Evolutionary conservation across 441 rosid species (phyloP).

Genomic region (Croton setiger): DNA sequence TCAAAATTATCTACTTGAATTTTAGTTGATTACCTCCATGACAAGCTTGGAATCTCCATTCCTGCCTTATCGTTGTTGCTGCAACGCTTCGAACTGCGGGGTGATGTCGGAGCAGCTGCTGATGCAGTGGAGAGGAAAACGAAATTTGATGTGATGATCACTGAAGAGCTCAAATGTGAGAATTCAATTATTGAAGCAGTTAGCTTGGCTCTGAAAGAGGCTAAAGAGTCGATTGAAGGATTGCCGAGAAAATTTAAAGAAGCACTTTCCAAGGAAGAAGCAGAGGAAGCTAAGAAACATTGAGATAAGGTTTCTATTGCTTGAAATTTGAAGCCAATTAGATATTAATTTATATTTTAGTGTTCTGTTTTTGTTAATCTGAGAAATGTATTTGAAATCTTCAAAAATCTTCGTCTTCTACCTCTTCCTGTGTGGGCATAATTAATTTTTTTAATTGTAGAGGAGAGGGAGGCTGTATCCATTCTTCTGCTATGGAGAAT

Average conservation of each 20-base stretch:
- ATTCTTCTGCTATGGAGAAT: too few species aligned
- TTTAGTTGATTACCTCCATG: neutral
- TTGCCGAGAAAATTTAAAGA: slow-evolving; percentile 76
- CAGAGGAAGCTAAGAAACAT: slow-evolving; percentile 49
- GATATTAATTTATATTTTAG: neutral
- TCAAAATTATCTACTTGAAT: neutral
- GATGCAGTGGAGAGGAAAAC: slow-evolving; percentile 50
- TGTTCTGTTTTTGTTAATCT: neutral
- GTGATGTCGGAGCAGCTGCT: slow-evolving; percentile 28
- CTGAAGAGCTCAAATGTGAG: slow-evolving; percentile 63
- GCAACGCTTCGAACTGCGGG: slow-evolving; percentile 30
- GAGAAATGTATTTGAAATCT: neutral
- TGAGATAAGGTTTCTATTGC: slow-evolving; percentile 59
- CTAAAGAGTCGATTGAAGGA: slow-evolving; percentile 68
- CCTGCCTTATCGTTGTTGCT: slow-evolving; percentile 39
- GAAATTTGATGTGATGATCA: slow-evolving; percentile 64
- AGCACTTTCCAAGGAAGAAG: slow-evolving; percentile 30
- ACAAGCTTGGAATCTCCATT: slow-evolving; percentile 45
- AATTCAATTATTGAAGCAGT: slow-evolving; percentile 67
- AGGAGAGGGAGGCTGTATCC: too few species aligned
- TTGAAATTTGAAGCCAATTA: neutral
- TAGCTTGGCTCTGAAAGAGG: slow-evolving; percentile 25
- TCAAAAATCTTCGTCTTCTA: neutral
- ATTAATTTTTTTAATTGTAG: too few species aligned
- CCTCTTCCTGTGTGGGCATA: neutral